A percentile compares a stretch with the other conserved stretches of the same genome.
Evolutionary conservation across 257 asterid genomes (phyloP).

Genomic region (Leonotis leonurus): DNA sequence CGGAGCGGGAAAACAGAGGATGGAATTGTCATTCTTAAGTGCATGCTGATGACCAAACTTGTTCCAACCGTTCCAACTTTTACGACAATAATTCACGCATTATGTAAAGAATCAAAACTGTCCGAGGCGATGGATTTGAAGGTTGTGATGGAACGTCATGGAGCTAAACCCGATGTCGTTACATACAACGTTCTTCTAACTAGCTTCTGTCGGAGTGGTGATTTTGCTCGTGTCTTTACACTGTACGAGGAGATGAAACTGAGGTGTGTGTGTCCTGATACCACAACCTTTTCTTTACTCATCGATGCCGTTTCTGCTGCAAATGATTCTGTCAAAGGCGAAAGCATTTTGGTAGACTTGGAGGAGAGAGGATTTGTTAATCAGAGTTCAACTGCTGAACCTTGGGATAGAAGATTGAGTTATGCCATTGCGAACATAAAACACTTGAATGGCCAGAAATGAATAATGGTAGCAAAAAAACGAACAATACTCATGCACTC

Average conservation of each 20-base stretch:
- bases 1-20: constrained; percentile 60
- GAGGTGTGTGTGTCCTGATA: constrained; percentile 48
- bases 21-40: constrained; percentile 44
- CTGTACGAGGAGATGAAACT: constrained; percentile 79
- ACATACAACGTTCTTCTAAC: constrained; percentile 72
- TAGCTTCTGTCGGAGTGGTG: constrained; percentile 44
- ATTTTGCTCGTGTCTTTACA: constrained; percentile 34
- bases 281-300: constrained; percentile 57
- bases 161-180: constrained; percentile 61
- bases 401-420: constrained; percentile 36
- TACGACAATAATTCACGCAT: constrained; percentile 63
- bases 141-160: constrained; percentile 57
- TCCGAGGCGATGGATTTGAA: constrained; percentile 50
- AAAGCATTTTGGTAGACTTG: constrained; percentile 53
- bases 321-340: constrained; percentile 36
- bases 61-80: constrained; percentile 69
- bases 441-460: constrained; percentile 31
- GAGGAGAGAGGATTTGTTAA: constrained; percentile 54
- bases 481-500: neutral
- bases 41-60: constrained; percentile 47
- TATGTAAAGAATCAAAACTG: constrained; percentile 52
- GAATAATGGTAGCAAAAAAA: constrained; percentile 7
- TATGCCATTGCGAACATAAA: constrained; percentile 41
- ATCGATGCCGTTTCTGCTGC: constrained; percentile 34
- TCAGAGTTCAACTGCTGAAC: constrained; percentile 17